Evolutionary conservation across 108 stramenopile genomes (phyloP), one percentile per base, ranked within the genome.

Genomic region (Cyclotella baltica): DNA sequence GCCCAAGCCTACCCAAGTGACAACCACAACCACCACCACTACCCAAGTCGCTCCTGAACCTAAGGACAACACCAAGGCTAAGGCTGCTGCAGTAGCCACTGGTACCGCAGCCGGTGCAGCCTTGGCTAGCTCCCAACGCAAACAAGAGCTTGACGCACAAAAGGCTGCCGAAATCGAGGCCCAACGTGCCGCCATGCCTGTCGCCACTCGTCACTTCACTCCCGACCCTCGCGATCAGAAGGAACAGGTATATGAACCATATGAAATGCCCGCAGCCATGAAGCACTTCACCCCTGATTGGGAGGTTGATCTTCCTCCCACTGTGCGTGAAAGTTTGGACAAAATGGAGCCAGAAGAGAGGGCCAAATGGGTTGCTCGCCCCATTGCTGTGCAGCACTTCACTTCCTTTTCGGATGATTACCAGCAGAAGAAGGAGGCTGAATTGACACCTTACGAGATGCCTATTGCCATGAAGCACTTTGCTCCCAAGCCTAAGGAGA

Each of bases 401-500:
- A 61, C 59, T 61, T 1, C 30, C 0, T n/a, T 34, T 1, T 16
- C 59, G 13, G 31, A 18, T 4, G 30, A 31, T 11, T 11, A n/a
- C 1, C 5, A n/a, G n/a, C n/a, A 34, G 30, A 61, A 61, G 33
- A 34, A 11, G 2, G 59, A 61, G n/a, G 30, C 18, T 61, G 59
- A 30, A 22, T 34, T 33, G 19, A 61, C 16, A 34, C 31, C 59
- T 1, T 61, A 61, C n/a, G 59, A 61, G 15, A 61, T 61, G 59
- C 63, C 63, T 46, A 64, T 64, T 46, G 63, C 63, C 22, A 64
- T 64, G 63, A 43, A 64, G 38, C 63, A 64, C 38, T 64, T 64
- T 43, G 43, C 63, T 1, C 63, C 63, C 6, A 13, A 1, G 5
- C 63, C 63, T 9, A 64, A 64, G 38, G 63, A 64, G 4, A 43